Evolutionary conservation across 352 stramenopile species (phyloP), one percentile per base, ranked within the genome.

Genomic region (Paralagenidium karlingii): DNA sequence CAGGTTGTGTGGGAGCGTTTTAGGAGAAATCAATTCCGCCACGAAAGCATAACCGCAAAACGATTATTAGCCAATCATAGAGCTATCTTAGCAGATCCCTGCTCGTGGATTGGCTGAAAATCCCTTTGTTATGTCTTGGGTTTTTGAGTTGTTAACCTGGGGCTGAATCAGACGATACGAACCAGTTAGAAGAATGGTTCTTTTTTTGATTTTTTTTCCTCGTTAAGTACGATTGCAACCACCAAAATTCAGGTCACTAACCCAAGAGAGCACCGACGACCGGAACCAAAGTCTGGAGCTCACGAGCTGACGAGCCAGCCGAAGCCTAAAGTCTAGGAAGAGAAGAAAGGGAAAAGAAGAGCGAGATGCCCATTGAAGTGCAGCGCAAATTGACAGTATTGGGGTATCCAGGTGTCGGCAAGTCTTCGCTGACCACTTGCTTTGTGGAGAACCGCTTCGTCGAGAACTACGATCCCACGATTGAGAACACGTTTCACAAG

Each of bases 401-500:
- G 19, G 92, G 92, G 20, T 97, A 90, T 62, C 82, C 88, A 16
- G 86, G 87, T 22, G 92, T 98, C 43, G 92, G 92, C 48, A 98
- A 98, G 68, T 95, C 83, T 32, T 96, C 87, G 40, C 61, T 97
- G 34, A 96, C 86, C 29, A 96, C 92, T 45, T 87, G 81, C 48
- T 98, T 97, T 52, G 88, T 97, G 25, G 90, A 92, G 61, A 95
- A 91, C 49, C 69, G 76, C 28, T 94, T 92, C 49, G 63, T 90
- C 24, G 73, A 87, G 51, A 92, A 89, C 57, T 97, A 97, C 53
- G 88, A 97, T 60, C 89, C 92, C 33, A 98, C 92, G 5, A 98
- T 98, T 53, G 92, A 98, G 62, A 96, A 94, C 59, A 97, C 87
- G 21, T 94, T 96, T 51, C 83, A 96, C 67, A 97, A 97, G 68